These are phyloP conservation scores for Hemerocallis citrina DNA, from an alignment of 106 monocot species.

Conservation along the genomic window DNA sequence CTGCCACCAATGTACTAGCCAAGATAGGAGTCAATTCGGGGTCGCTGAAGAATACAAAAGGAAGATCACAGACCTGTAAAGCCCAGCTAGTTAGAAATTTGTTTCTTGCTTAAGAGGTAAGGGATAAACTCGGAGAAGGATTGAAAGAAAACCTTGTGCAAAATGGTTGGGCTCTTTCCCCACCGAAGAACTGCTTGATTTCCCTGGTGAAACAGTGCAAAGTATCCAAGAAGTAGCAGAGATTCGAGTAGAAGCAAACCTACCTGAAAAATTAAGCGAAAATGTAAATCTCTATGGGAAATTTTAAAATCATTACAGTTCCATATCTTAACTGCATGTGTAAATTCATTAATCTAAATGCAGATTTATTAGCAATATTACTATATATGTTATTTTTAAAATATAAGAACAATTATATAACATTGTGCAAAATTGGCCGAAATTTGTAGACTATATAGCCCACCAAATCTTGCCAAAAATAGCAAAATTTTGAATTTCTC, in stretches of 20 bases:
- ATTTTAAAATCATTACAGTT: too few species aligned
- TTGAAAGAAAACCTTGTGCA: conserved; percentile 65
- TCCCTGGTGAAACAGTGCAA: conserved; percentile 73
- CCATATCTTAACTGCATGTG: too few species aligned
- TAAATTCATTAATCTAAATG: too few species aligned
- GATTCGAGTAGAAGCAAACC: conserved; percentile 90
- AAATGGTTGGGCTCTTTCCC: conserved; percentile 97
- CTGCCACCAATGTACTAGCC: conserved; percentile 68
- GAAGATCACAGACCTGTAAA: conserved; percentile 86
- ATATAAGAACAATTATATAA: too few species aligned
- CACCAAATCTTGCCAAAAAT: too few species aligned
- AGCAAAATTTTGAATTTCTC: too few species aligned
- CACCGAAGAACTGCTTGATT: conserved; percentile 97
- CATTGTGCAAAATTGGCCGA: too few species aligned
- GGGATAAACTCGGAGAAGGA: not conserved
- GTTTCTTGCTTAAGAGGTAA: not conserved
- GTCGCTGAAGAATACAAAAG: conserved; percentile 94
- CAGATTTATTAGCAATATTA: too few species aligned
- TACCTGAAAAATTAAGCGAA: conserved; percentile 28
- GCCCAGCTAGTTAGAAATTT: not conserved
- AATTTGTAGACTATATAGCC: too few species aligned
- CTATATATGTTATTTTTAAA: too few species aligned
- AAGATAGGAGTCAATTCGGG: conserved; percentile 83
- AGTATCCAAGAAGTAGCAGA: conserved; percentile 74
- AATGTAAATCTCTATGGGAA: too few species aligned